These are phyloP conservation scores for Yarrowia sp. DNA, from an alignment of 805 yeast genomes.

Conservation along the genomic window DNA sequence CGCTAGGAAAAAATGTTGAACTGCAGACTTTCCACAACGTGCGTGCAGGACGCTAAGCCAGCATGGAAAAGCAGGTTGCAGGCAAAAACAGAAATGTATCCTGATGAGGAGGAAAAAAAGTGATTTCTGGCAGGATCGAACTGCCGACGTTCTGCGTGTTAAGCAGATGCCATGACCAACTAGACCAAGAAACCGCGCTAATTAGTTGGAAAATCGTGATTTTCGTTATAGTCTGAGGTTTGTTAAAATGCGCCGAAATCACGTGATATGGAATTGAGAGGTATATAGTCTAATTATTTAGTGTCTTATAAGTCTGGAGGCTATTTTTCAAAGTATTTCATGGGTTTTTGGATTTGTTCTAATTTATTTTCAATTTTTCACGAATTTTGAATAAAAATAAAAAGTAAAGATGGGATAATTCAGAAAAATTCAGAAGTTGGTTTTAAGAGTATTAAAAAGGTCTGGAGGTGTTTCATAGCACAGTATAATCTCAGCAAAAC, in stretches of 20 bases:
- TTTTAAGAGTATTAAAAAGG: no score
- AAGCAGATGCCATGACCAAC: conserved; percentile 99
- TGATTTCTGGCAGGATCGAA: conserved; percentile 82
- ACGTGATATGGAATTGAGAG: background rate
- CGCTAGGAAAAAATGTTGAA: background rate
- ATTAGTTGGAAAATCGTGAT: background rate
- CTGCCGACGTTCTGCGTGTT: conserved; percentile 99
- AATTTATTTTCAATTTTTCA: no score
- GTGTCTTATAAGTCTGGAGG: no score
- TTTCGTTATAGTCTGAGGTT: background rate
- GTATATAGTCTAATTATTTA: background rate
- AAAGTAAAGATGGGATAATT: no score
- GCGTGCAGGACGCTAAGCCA: background rate
- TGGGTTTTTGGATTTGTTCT: no score
- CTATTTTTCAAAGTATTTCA: no score
- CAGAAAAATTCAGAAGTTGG: no score
- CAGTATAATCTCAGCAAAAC: no score
- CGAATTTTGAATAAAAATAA: no score
- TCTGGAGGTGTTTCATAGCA: no score
- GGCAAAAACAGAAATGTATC: conserved; percentile 1
- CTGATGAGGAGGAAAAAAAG: background rate
- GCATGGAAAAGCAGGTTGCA: background rate
- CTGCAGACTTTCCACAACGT: conserved; percentile 1
- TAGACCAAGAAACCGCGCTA: conserved; percentile 69
- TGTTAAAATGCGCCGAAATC: background rate